Evolutionary conservation across 345 rosid genomes (phyloP).

Genomic region (Populus pruinosa): DNA sequence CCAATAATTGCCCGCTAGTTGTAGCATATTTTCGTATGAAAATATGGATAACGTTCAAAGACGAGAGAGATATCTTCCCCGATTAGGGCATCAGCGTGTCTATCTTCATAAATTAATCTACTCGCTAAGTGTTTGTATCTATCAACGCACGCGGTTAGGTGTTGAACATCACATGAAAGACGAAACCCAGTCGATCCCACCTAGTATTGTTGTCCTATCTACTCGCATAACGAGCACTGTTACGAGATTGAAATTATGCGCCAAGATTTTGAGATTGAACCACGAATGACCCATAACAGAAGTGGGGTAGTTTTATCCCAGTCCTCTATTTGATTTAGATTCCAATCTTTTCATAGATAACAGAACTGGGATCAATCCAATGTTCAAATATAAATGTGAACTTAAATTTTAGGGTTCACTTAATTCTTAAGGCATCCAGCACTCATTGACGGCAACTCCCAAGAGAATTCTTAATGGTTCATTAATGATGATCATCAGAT

Average conservation of each 20-base stretch:
- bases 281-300: too few relatives aligned
- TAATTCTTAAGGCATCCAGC: too few relatives aligned
- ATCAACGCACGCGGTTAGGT: background rate
- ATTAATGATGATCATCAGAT: too few relatives aligned
- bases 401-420: background rate
- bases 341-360: background rate
- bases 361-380: background rate
- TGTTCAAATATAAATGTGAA: background rate
- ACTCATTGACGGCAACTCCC: too few relatives aligned
- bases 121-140: background rate
- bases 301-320: background rate
- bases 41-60: background rate
- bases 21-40: background rate
- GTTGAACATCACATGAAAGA: background rate
- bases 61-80: background rate
- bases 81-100: background rate
- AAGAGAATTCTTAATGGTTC: too few relatives aligned
- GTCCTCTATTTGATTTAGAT: background rate
- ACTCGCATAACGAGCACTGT: too few relatives aligned
- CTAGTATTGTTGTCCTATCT: background rate
- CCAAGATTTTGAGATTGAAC: background rate
- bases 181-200: background rate
- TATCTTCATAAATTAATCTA: background rate
- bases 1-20: background rate
- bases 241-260: background rate